phyloP scores from a whole-genome alignment of 306 rosid genomes.

The Echinosophora koreensis region DNA sequence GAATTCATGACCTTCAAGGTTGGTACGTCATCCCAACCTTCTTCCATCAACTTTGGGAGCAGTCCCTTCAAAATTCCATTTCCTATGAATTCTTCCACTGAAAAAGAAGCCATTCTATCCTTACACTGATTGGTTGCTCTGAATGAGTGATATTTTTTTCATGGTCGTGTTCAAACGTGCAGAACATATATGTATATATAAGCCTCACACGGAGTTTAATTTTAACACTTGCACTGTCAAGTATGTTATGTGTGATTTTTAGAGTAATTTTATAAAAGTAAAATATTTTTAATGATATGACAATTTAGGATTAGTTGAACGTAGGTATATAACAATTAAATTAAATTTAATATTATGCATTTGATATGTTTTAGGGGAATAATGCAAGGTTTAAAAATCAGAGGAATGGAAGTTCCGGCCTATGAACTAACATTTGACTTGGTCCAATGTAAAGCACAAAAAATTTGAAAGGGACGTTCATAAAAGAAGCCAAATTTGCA shows the following conservation, averaged over 20 bases:
- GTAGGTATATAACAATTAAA: too few species aligned
- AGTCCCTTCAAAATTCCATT: conserved; percentile 74
- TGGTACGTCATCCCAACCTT: conserved; percentile 97
- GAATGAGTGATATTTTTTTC: conserved; percentile 24
- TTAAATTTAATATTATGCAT: too few species aligned
- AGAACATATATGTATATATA: background rate
- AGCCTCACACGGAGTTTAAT: too few species aligned
- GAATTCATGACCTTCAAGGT: conserved; percentile 83
- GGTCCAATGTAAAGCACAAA: background rate
- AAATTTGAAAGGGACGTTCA: background rate
- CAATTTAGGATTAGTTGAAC: too few species aligned
- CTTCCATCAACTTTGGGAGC: conserved; percentile 72
- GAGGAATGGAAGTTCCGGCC: conserved; percentile 7
- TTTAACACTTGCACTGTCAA: too few species aligned
- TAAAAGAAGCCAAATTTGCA: conserved; percentile 4
- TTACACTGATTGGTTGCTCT: conserved; percentile 19
- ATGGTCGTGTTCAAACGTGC: conserved; percentile 14
- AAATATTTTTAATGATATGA: too few species aligned
- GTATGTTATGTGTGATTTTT: too few species aligned
- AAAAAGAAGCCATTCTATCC: conserved; percentile 77
- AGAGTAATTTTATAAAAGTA: too few species aligned
- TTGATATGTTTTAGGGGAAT: conserved; percentile 18
- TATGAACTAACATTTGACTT: conserved; percentile 1
- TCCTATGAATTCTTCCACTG: conserved; percentile 84
- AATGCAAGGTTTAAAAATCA: conserved; percentile 1